These are phyloP conservation scores for Gardenia jasminoides DNA, from an alignment of 257 asterid species.

Conservation along the genomic window DNA sequence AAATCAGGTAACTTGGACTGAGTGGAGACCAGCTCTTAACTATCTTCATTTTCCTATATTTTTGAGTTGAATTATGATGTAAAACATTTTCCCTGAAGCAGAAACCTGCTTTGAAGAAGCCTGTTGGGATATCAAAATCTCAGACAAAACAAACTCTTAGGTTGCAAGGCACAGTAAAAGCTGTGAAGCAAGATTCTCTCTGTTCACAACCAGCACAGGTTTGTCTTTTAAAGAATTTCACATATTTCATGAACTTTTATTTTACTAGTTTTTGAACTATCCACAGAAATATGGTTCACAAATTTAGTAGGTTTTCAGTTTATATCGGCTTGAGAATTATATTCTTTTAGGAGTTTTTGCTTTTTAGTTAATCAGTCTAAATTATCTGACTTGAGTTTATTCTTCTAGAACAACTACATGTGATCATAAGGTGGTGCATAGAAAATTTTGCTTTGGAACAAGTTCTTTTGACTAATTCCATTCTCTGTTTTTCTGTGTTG, in stretches of 20 bases:
- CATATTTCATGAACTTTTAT: neutral
- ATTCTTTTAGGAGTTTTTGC: neutral
- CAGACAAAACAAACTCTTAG: slow-evolving; percentile 54
- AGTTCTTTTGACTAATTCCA: slow-evolving; percentile 16
- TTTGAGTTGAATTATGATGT: slow-evolving; percentile 8
- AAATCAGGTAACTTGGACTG: slow-evolving; percentile 40
- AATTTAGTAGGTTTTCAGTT: neutral
- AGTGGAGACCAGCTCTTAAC: neutral
- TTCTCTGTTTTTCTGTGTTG: neutral
- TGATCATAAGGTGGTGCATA: neutral
- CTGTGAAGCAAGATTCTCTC: slow-evolving; percentile 46
- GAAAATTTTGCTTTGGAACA: neutral
- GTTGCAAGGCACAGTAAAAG: slow-evolving; percentile 46
- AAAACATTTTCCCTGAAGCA: slow-evolving; percentile 42
- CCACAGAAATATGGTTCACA: neutral
- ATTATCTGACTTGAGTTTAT: neutral
- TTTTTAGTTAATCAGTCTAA: neutral
- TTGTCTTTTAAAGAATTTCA: slow-evolving; percentile 15
- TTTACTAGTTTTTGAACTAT: neutral
- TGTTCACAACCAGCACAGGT: slow-evolving; percentile 47
- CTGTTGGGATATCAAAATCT: slow-evolving; percentile 40
- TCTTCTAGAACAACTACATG: neutral
- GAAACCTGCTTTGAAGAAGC: slow-evolving; percentile 47
- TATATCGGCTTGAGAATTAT: neutral
- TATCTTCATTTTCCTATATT: neutral